A percentile compares a stretch with the other conserved stretches of the same genome.
These are phyloP conservation scores for Bidens hawaiensis DNA, from an alignment of 140 eudicot genomes.

Conservation along the genomic window DNA sequence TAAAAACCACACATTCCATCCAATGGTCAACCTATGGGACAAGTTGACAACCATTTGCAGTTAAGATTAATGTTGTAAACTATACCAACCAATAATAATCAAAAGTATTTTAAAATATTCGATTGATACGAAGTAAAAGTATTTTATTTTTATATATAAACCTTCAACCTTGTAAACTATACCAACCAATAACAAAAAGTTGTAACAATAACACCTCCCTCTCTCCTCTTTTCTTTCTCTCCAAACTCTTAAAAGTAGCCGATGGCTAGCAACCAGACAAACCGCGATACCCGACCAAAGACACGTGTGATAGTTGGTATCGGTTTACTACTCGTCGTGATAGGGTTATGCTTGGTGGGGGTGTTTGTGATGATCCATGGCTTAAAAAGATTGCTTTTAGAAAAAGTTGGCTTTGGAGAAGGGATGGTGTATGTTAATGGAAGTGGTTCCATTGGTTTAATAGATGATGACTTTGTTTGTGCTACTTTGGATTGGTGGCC, in stretches of 20 bases:
- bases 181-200: neutral
- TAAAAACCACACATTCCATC: neutral
- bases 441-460: conserved; percentile 36
- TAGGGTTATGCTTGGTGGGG: conserved; percentile 41
- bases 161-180: neutral
- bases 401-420: conserved; percentile 21
- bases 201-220: neutral
- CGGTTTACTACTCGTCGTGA: conserved; percentile 18
- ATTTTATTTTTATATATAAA: neutral
- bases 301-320: conserved; percentile 7
- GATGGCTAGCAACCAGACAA: conserved; percentile 11
- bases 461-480: conserved; percentile 72
- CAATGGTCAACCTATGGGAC: neutral
- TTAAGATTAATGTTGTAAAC: neutral
- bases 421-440: conserved; percentile 50
- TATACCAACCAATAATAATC: too few relatives aligned
- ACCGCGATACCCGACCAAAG: neutral
- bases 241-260: conserved; percentile 6
- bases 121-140: neutral
- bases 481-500: conserved; percentile 99
- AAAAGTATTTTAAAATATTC: neutral
- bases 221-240: neutral
- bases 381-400: conserved; percentile 18
- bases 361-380: conserved; percentile 29
- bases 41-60: neutral